Conservation (phyloP, 768 basidiomycete genomes). For the Galerina marginata region DNA sequence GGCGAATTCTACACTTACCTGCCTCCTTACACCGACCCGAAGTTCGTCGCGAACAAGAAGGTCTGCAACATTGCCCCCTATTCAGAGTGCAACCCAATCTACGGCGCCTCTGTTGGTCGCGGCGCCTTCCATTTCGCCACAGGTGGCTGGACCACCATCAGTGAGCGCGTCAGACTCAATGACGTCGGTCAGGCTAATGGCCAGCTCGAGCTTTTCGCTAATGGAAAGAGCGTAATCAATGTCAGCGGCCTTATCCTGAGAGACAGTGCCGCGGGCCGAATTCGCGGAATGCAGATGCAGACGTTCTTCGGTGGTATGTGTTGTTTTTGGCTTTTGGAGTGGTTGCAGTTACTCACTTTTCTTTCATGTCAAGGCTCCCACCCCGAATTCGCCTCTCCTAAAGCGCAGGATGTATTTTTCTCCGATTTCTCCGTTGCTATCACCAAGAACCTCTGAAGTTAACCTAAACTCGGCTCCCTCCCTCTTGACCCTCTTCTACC, state of each 20-base stretch:
- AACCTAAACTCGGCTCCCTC: neutral
- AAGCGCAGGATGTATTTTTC: slow-evolving; percentile 67
- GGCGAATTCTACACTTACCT: slow-evolving; percentile 80
- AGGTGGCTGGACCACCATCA: slow-evolving; percentile 72
- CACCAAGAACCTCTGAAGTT: slow-evolving; percentile 38
- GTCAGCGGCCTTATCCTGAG: slow-evolving; percentile 61
- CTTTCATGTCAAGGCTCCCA: slow-evolving; percentile 23
- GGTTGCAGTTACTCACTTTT: slow-evolving; percentile 6
- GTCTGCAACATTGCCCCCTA: slow-evolving; percentile 53
- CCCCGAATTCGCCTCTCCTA: slow-evolving; percentile 54
- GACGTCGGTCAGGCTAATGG: slow-evolving; percentile 73
- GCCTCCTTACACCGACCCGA: slow-evolving; percentile 47
- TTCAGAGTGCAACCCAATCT: slow-evolving; percentile 64
- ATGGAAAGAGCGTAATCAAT: slow-evolving; percentile 68
- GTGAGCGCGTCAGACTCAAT: slow-evolving; percentile 77
- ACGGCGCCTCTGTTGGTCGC: slow-evolving; percentile 72
- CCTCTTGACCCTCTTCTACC: neutral
- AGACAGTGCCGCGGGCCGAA: slow-evolving; percentile 49
- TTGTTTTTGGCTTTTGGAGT: slow-evolving; percentile 5
- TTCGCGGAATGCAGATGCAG: slow-evolving; percentile 75
- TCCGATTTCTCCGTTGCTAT: slow-evolving; percentile 74
- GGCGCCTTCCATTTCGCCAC: slow-evolving; percentile 68
- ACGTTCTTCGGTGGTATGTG: slow-evolving; percentile 77
- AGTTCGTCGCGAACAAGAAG: slow-evolving; percentile 51
- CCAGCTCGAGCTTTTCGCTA: slow-evolving; percentile 68